Conservation (phyloP, 1,284 basidiomycete genomes). For the Porphyrellus sp. region DNA sequence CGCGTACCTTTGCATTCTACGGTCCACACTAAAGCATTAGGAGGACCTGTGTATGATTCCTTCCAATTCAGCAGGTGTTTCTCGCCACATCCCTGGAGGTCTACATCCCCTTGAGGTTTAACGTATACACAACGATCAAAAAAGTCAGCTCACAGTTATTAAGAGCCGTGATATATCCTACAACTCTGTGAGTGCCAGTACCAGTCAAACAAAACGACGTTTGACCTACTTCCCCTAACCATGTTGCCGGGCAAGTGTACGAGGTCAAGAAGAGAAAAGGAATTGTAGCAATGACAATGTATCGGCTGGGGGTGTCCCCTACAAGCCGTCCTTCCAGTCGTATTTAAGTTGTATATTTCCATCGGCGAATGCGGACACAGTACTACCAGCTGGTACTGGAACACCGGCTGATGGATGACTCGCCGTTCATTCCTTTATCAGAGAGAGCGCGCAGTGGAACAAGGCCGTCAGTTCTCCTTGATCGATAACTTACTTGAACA, state of each 20-base stretch:
- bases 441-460: neutral
- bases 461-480: neutral
- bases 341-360: conserved; percentile 26
- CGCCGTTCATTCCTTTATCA: neutral
- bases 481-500: conserved; percentile 17
- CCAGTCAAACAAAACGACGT: neutral
- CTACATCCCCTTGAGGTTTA: conserved; percentile 28
- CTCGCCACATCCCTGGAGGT: conserved; percentile 40
- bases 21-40: conserved; percentile 47
- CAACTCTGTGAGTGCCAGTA: conserved; percentile 11
- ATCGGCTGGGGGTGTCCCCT: neutral
- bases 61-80: conserved; percentile 39
- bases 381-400: neutral
- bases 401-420: conserved; percentile 6
- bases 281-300: neutral
- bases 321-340: neutral
- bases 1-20: conserved; percentile 52
- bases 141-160: conserved; percentile 47
- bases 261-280: neutral
- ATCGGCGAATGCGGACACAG: conserved; percentile 8
- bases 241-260: conserved; percentile 12
- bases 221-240: conserved; percentile 23
- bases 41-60: conserved; percentile 40
- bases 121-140: neutral
- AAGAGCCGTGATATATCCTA: conserved; percentile 45